phyloP scores from a whole-genome alignment of 2,329 filamentous ascomycete genomes.

The Xylariales sp. region DNA sequence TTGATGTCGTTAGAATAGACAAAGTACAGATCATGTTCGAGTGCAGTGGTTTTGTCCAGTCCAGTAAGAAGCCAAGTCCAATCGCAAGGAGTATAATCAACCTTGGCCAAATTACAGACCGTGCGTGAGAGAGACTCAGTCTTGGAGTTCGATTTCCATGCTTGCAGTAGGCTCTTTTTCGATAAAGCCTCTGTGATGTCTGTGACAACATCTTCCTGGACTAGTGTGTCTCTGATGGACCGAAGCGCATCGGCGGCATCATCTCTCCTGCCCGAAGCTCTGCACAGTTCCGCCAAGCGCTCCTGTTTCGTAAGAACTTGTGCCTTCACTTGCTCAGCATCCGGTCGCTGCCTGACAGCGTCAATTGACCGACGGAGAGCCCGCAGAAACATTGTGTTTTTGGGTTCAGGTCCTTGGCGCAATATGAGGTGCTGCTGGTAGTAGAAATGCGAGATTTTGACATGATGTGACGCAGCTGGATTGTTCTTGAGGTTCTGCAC shows the following conservation, averaged over 20 bases:
- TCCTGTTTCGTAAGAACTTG: constrained; percentile 62
- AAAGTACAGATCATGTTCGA: constrained; percentile 57
- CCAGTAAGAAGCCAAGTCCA: constrained; percentile 50
- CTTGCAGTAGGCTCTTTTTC: constrained; percentile 42
- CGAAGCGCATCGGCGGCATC: constrained; percentile 56
- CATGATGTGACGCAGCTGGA: constrained; percentile 42
- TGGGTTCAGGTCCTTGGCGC: constrained; percentile 33
- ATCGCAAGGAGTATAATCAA: constrained; percentile 52
- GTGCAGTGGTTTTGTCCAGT: constrained; percentile 48
- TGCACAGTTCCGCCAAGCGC: constrained; percentile 58
- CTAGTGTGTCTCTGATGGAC: constrained; percentile 56
- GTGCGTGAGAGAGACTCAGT: constrained; percentile 52
- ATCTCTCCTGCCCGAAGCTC: constrained; percentile 44
- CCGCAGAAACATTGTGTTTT: constrained; percentile 43
- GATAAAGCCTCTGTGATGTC: constrained; percentile 46
- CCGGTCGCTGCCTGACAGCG: constrained; percentile 49
- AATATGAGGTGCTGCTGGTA: constrained; percentile 57
- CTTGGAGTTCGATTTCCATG: constrained; percentile 50
- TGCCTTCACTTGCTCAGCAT: constrained; percentile 53
- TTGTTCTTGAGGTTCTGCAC: constrained; percentile 21
- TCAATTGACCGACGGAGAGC: constrained; percentile 62
- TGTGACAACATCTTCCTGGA: constrained; percentile 54
- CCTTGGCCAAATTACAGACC: constrained; percentile 54
- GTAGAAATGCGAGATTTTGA: constrained; percentile 69
- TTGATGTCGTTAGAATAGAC: constrained; percentile 33